phyloP scores from a whole-genome alignment of 306 rosid species.

The Fagus crenata region DNA sequence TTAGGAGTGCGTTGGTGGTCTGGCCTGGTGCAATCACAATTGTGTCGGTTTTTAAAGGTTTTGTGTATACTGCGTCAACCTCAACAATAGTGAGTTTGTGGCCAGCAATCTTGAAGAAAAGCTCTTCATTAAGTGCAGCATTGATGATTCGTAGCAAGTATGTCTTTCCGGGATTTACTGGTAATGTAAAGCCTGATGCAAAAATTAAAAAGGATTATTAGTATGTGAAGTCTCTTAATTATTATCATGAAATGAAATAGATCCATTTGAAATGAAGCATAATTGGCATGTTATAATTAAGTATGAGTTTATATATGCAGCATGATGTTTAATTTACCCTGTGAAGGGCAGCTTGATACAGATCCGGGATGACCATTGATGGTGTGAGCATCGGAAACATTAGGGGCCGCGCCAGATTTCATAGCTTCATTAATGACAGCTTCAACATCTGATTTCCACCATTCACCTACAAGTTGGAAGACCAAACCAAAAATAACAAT shows the following conservation, averaged over 20 bases:
- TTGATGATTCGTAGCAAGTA: conserved; percentile 72
- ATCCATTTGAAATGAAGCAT: neutral
- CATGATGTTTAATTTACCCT: conserved; percentile 37
- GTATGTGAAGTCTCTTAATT: no score
- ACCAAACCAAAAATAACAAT: neutral
- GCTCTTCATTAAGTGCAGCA: conserved; percentile 87
- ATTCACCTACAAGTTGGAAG: conserved; percentile 63
- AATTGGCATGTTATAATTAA: neutral
- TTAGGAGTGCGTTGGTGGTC: conserved; percentile 74
- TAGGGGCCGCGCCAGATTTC: conserved; percentile 76
- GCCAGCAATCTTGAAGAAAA: conserved; percentile 77
- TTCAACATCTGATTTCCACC: conserved; percentile 96
- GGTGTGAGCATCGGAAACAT: conserved; percentile 87
- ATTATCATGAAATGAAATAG: no score
- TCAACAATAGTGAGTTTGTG: conserved; percentile 71
- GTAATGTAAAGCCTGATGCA: conserved; percentile 53
- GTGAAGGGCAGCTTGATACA: conserved; percentile 46
- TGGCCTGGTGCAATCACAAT: conserved; percentile 86
- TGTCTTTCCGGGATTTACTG: conserved; percentile 54
- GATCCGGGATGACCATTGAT: conserved; percentile 73
- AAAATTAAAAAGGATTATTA: no score
- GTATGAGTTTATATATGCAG: neutral
- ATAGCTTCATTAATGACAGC: conserved; percentile 71
- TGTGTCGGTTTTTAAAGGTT: conserved; percentile 65
- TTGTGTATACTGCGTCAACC: conserved; percentile 81